Evolutionary conservation across 2,329 filamentous ascomycete genomes (phyloP).

Genomic region (Talaromyces atroroseus): DNA sequence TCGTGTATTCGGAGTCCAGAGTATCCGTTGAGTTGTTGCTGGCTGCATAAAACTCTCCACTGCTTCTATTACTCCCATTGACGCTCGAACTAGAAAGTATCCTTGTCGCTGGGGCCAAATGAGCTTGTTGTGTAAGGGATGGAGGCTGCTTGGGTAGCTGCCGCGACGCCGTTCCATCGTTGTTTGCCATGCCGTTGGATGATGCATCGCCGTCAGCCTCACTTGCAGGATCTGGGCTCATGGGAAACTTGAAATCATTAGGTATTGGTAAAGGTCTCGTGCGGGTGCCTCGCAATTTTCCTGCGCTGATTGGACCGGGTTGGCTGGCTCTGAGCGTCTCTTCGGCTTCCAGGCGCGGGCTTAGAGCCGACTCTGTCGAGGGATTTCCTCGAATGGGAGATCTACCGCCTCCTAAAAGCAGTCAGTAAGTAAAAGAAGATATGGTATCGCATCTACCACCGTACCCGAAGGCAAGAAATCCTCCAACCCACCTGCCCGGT

Average conservation of each 20-base stretch:
- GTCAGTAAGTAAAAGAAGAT: background rate
- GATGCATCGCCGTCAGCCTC: slow-evolving; percentile 23
- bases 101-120: slow-evolving; percentile 47
- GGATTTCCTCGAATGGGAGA: slow-evolving; percentile 29
- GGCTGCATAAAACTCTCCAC: slow-evolving; percentile 88
- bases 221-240: slow-evolving; percentile 31
- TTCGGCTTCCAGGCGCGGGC: slow-evolving; percentile 30
- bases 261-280: slow-evolving; percentile 32
- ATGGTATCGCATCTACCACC: background rate
- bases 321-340: slow-evolving; percentile 22
- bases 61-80: slow-evolving; percentile 76
- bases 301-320: slow-evolving; percentile 21
- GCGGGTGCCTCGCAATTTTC: slow-evolving; percentile 38
- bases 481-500: slow-evolving; percentile 39
- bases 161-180: slow-evolving; percentile 17
- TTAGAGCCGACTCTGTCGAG: slow-evolving; percentile 27
- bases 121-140: slow-evolving; percentile 23
- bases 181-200: slow-evolving; percentile 27
- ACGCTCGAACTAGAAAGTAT: slow-evolving; percentile 74
- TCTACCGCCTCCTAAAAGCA: slow-evolving; percentile 24
- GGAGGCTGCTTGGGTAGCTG: slow-evolving; percentile 21
- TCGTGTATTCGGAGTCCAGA: slow-evolving; percentile 76
- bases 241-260: slow-evolving; percentile 54
- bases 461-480: slow-evolving; percentile 37
- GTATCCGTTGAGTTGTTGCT: slow-evolving; percentile 96